A percentile compares a stretch with the other conserved stretches of the same genome.
Evolutionary conservation across 306 rosid species (phyloP).

Genomic region (Vachellia pachyceras): DNA sequence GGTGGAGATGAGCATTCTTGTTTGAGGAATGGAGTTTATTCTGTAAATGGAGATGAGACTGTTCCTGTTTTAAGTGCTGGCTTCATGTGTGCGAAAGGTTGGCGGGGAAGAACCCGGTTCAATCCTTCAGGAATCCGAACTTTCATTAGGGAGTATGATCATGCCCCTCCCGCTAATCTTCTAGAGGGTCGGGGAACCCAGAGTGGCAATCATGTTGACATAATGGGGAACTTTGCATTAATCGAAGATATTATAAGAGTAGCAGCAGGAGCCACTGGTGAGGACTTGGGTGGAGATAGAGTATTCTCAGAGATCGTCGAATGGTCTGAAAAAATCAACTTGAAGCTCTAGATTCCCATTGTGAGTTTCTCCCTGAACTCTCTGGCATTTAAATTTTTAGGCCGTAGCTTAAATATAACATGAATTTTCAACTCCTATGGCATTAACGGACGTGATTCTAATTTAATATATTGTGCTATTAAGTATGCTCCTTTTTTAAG

Average conservation of each 20-base stretch:
- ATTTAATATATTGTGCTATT: too few species aligned
- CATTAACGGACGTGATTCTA: too few species aligned
- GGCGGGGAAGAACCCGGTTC: conserved; percentile 85
- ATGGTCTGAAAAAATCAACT: conserved; percentile 66
- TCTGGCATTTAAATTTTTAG: conserved; percentile 9
- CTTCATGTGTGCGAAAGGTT: conserved; percentile 83
- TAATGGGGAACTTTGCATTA: conserved; percentile 84
- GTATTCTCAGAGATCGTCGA: conserved; percentile 69
- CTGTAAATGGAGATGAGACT: conserved; percentile 78
- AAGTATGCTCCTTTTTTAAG: neutral
- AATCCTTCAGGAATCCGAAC: conserved; percentile 79
- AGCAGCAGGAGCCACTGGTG: conserved; percentile 83
- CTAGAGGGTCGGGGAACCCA: conserved; percentile 91
- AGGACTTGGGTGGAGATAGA: conserved; percentile 78
- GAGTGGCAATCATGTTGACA: conserved; percentile 87
- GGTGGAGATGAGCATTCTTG: conserved; percentile 64
- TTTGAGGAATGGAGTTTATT: conserved; percentile 73
- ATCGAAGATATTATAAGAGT: conserved; percentile 81
- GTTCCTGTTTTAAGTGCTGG: conserved; percentile 88
- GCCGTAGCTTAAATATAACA: neutral
- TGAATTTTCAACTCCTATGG: too few species aligned
- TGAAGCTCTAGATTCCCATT: conserved; percentile 57
- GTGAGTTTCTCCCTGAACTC: conserved; percentile 50
- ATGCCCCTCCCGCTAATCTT: conserved; percentile 86
- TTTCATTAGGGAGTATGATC: conserved; percentile 74